These are phyloP conservation scores for Cercospora berteroae DNA, from an alignment of 2,329 filamentous ascomycete genomes.

Conservation along the genomic window DNA sequence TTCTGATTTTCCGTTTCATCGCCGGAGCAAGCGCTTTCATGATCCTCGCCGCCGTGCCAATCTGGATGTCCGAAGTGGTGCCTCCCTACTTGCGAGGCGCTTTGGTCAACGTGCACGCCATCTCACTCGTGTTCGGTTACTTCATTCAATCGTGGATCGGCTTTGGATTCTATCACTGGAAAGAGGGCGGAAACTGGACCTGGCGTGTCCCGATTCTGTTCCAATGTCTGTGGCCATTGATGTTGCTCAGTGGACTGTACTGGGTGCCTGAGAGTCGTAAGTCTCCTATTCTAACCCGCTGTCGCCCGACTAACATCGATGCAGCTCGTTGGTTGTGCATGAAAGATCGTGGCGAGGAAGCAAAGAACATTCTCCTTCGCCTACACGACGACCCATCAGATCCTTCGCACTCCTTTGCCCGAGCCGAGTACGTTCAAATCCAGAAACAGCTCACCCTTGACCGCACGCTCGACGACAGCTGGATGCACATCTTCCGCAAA, in stretches of 20 bases:
- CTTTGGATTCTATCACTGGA: conserved; percentile 25
- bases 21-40: conserved; percentile 36
- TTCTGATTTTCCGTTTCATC: conserved; percentile 37
- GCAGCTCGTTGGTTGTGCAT: conserved; percentile 31
- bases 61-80: conserved; percentile 39
- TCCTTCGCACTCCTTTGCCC: conserved; percentile 30
- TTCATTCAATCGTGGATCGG: conserved; percentile 21
- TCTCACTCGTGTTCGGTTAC: conserved; percentile 26
- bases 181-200: conserved; percentile 17
- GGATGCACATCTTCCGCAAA: conserved; percentile 32
- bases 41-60: conserved; percentile 37
- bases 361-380: conserved; percentile 24
- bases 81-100: conserved; percentile 36
- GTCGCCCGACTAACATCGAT: not conserved
- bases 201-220: conserved; percentile 23
- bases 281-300: not conserved
- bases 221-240: conserved; percentile 22
- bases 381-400: conserved; percentile 29
- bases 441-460: conserved; percentile 35
- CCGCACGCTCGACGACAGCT: conserved; percentile 28
- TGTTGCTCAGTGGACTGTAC: conserved; percentile 15
- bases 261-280: conserved; percentile 24
- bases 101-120: conserved; percentile 38
- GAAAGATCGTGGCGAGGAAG: conserved; percentile 26
- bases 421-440: conserved; percentile 35